phyloP scores from a whole-genome alignment of 768 basidiomycete genomes.

The Leccinum obscurum region DNA sequence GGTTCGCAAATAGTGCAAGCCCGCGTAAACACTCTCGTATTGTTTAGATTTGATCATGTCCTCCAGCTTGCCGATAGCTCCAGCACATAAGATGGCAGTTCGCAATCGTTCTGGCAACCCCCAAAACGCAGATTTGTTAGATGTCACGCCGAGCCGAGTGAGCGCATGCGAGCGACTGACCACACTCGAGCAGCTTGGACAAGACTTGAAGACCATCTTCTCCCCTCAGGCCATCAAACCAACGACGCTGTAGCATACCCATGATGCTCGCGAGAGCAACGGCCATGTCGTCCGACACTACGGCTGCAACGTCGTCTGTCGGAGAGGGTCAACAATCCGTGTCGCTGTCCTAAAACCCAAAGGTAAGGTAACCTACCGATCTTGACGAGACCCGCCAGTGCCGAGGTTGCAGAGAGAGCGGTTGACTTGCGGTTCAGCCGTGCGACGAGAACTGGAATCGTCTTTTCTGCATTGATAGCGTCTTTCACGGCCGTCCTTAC shows the following conservation, averaged over 20 bases:
- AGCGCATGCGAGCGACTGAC: constrained; percentile 12
- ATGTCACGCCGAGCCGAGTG: not conserved
- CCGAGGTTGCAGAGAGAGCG: constrained; percentile 20
- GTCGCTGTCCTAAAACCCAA: not conserved
- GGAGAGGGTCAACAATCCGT: not conserved
- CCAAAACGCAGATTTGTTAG: not conserved
- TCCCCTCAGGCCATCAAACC: constrained; percentile 29
- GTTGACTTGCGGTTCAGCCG: constrained; percentile 18
- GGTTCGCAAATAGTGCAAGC: constrained; percentile 25
- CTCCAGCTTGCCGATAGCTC: constrained; percentile 6
- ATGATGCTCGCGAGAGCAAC: constrained; percentile 14
- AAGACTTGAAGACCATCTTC: constrained; percentile 29
- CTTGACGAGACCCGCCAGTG: constrained; percentile 15
- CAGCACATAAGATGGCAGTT: constrained; percentile 15
- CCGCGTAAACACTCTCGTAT: not conserved
- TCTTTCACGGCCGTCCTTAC: constrained; percentile 11
- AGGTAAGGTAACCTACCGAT: constrained; percentile 18
- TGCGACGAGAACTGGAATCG: constrained; percentile 17
- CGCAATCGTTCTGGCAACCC: constrained; percentile 17
- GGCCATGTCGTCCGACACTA: constrained; percentile 4
- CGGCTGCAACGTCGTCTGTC: constrained; percentile 18
- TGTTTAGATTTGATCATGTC: too few species aligned
- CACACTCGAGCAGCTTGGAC: constrained; percentile 19
- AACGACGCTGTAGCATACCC: constrained; percentile 25
- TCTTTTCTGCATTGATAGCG: constrained; percentile 17